Conservation (phyloP, 164 flowering plant genomes). For the Aristolochia contorta region DNA sequence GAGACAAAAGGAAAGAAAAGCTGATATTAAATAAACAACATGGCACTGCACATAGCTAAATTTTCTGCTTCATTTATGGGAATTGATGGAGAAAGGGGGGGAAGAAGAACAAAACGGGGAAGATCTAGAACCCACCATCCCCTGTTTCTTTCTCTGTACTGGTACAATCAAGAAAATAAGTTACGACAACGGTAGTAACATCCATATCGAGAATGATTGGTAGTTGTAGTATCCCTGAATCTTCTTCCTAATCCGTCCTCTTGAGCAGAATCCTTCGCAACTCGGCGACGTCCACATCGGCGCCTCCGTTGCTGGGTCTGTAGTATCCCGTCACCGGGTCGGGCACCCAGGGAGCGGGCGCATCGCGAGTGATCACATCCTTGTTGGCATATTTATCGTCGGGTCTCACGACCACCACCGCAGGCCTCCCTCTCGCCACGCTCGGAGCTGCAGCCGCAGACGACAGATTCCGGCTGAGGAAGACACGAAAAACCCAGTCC, state of each 20-base stretch:
- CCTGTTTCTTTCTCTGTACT: too few species aligned
- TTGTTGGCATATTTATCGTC: not conserved
- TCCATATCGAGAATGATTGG: not conserved
- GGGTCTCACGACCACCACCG: not conserved
- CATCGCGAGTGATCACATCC: not conserved
- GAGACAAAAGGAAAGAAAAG: too few species aligned
- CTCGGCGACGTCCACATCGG: conserved; percentile 6
- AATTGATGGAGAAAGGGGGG: too few species aligned
- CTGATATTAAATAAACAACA: too few species aligned
- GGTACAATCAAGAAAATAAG: too few species aligned
- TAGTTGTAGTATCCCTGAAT: not conserved
- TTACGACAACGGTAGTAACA: too few species aligned
- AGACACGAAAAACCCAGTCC: not conserved
- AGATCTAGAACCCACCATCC: too few species aligned
- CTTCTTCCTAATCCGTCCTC: conserved; percentile 1
- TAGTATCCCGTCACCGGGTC: conserved; percentile 12
- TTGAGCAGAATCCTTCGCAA: conserved; percentile 5
- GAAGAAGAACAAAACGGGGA: too few species aligned
- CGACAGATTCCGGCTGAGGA: not conserved
- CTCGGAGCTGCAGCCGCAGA: not conserved
- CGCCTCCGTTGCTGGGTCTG: conserved; percentile 3
- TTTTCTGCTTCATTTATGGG: too few species aligned
- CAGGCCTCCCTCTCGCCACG: not conserved
- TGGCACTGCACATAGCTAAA: too few species aligned
- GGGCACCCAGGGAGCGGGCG: conserved; percentile 6